These are phyloP conservation scores for Buddleja alternifolia DNA, from an alignment of 257 asterid species.

Conservation along the genomic window DNA sequence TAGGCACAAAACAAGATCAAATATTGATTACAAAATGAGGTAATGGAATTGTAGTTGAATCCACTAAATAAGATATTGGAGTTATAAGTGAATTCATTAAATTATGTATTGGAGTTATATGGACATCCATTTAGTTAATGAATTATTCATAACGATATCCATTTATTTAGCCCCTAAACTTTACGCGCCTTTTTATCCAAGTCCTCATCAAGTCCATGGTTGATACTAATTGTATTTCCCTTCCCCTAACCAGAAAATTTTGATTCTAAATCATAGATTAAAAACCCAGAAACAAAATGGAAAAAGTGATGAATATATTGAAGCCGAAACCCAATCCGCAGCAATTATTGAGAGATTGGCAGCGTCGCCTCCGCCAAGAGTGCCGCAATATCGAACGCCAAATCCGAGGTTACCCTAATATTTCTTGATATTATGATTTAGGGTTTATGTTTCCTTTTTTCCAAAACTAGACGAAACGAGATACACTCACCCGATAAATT, in stretches of 20 bases:
- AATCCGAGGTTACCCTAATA: constrained; percentile 59
- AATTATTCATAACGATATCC: too few species aligned
- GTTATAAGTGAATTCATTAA: too few species aligned
- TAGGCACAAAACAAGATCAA: too few species aligned
- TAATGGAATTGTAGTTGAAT: too few species aligned
- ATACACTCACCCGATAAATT: too few species aligned
- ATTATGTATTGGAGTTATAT: too few species aligned
- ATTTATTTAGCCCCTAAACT: constrained; percentile 1
- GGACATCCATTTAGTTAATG: too few species aligned
- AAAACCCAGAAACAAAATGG: constrained; percentile 44
- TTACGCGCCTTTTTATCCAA: constrained; percentile 9
- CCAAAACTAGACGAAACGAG: too few species aligned
- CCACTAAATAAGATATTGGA: too few species aligned
- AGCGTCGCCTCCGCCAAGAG: constrained; percentile 96
- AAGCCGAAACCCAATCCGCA: constrained; percentile 91
- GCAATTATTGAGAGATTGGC: constrained; percentile 91
- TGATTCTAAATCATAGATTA: constrained; percentile 1
- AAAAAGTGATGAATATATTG: constrained; percentile 71
- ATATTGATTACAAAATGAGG: too few species aligned
- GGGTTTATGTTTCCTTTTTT: neutral
- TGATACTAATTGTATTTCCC: neutral
- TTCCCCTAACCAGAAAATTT: neutral
- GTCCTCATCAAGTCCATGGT: constrained; percentile 25
- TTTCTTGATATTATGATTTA: neutral
- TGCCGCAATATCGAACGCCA: constrained; percentile 93